Conservation (phyloP, 495 filamentous ascomycete genomes). For the Achaetomiella virescens region DNA sequence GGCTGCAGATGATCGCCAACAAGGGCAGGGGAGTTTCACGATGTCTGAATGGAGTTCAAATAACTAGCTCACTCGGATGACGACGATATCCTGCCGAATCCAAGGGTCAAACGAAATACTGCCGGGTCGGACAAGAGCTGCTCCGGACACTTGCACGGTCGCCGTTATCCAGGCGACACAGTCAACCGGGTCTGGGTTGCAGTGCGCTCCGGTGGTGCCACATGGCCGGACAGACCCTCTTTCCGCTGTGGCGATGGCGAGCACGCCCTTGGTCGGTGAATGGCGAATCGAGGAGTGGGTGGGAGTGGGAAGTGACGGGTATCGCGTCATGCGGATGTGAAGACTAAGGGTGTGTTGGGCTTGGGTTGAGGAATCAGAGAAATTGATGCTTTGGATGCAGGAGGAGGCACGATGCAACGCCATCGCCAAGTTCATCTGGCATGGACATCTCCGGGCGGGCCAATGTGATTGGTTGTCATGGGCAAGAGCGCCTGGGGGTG, state of each 20-base stretch:
- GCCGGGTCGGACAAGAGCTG: neutral
- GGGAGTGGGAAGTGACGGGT: conserved; percentile 5
- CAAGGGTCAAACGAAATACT: neutral
- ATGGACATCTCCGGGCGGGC: conserved; percentile 5
- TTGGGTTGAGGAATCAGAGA: conserved; percentile 10
- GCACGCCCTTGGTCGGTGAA: neutral
- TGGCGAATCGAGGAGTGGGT: no score
- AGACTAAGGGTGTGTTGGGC: neutral
- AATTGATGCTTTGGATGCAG: conserved; percentile 15
- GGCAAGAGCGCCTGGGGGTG: neutral
- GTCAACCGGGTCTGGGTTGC: neutral
- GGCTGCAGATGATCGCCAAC: neutral
- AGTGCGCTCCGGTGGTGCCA: conserved; percentile 23
- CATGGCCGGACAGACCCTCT: conserved; percentile 19
- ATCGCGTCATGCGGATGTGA: conserved; percentile 9
- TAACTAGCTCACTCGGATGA: neutral
- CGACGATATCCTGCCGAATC: neutral
- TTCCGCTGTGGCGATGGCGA: conserved; percentile 7
- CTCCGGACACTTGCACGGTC: neutral
- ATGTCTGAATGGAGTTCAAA: neutral
- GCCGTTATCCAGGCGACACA: neutral
- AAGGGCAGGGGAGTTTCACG: neutral
- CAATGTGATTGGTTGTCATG: neutral
- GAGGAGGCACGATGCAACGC: conserved; percentile 8
- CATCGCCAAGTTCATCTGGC: conserved; percentile 13